Percentiles rank a stretch among this genome's conserved stretches.
These are phyloP conservation scores for Hanseniaspora meyeri DNA, from an alignment of 805 yeast species.

Conservation along the genomic window DNA sequence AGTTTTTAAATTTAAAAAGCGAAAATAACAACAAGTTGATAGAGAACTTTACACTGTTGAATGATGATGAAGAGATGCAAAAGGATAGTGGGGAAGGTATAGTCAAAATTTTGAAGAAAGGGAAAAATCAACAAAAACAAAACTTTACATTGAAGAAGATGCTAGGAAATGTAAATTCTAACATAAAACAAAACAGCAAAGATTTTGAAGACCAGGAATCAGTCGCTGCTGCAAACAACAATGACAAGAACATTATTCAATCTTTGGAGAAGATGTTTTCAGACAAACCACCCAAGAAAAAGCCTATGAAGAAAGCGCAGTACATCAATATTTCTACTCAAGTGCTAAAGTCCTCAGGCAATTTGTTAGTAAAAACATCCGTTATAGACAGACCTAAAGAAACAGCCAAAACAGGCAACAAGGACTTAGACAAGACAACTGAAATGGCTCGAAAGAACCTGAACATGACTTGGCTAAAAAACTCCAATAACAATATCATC, in stretches of 20 bases:
- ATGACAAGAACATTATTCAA: neutral
- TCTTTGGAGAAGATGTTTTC: neutral
- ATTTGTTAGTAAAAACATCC: neutral
- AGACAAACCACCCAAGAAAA: neutral
- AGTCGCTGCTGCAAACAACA: neutral
- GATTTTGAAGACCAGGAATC: neutral
- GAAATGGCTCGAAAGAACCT: neutral
- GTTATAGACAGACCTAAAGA: neutral
- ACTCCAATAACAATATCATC: neutral
- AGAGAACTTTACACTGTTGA: neutral
- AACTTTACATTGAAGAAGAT: neutral
- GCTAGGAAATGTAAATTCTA: neutral
- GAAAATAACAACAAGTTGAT: neutral
- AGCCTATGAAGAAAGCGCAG: neutral
- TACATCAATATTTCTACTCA: slow-evolving; percentile 2
- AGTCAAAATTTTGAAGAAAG: neutral
- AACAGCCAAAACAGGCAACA: neutral
- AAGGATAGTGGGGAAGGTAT: neutral
- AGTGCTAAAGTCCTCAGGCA: neutral
- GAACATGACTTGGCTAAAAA: neutral
- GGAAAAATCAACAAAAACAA: neutral
- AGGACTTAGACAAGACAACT: neutral
- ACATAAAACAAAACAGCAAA: slow-evolving; percentile 8
- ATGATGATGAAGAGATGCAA: neutral
- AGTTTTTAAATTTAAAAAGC: neutral